These are phyloP conservation scores for Aspergillus baeticus DNA, from an alignment of 495 filamentous ascomycete species.

Conservation along the genomic window DNA sequence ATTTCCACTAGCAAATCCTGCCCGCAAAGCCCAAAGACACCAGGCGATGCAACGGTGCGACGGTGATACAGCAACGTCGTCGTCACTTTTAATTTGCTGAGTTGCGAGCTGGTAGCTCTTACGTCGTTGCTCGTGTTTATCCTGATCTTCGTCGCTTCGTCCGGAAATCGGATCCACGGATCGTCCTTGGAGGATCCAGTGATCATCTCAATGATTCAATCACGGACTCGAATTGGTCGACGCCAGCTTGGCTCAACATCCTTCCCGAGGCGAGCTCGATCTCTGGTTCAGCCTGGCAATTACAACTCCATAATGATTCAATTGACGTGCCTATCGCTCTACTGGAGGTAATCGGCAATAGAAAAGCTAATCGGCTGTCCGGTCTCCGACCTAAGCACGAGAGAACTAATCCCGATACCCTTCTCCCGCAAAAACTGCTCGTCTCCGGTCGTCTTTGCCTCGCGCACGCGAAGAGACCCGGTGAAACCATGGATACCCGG, in stretches of 20 bases:
- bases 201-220: not conserved
- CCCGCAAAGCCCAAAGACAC: not conserved
- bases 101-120: not conserved
- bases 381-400: conserved; percentile 7
- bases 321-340: not conserved
- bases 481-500: not conserved
- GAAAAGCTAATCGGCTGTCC: conserved; percentile 2
- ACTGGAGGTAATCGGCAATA: conserved; percentile 11
- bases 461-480: conserved; percentile 2
- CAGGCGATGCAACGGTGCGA: conserved; percentile 17
- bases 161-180: conserved; percentile 17
- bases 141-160: conserved; percentile 3
- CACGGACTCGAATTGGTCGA: not conserved
- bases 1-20: conserved; percentile 16
- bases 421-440: conserved; percentile 10
- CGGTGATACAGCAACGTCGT: not conserved
- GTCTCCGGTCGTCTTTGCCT: not conserved
- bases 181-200: conserved; percentile 13
- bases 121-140: not conserved
- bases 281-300: no score
- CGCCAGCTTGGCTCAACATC: not conserved
- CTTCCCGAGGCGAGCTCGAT: no score
- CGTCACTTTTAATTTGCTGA: not conserved
- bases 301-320: not conserved
- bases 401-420: conserved; percentile 11